Base-by-base conservation (phyloP, 345 rosid genomes). In the Camelina laxa region DNA sequence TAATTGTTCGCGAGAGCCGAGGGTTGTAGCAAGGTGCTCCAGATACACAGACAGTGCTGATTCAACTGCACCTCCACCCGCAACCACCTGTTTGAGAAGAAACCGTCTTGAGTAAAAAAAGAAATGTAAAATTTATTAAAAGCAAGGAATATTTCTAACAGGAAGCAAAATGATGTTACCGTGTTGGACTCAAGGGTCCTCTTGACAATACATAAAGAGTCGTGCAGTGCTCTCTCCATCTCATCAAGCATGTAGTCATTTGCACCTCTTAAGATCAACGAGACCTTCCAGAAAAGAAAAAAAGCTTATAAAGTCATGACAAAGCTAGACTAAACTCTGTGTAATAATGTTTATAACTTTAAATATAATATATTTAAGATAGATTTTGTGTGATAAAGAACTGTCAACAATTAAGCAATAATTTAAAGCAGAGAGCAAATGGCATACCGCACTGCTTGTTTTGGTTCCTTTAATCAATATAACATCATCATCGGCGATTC, bases 1-100 rank as follows among this genome's bases (percentile, higher is more conserved):
- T 79, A 92, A 80, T 78, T 95, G 98, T 84, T 92, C 97, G 7
- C 96, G 89, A 20, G 98, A 95, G 65, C 98, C 97, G 50, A 92
- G 80, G 59, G 97, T 95, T 49, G 94, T 90, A 22, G 97, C 99
- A 45, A 92, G 96, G 77, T 88, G 89, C 80, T 95, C 97, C 87
- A 95, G 70, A 75, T 92, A 89, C 35, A 95, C 97, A 54, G 98
- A 88, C 60, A 92, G 80, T 42, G 99, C 96, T 68, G 97, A 77
- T 75, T 95, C 98, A 67, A 95, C 98, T 2, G 99, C 99, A 67
- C 98, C 99, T 75, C 99, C 99, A 67, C 98, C 99, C 1, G 98
- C 99, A 42, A 95, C 99, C 54, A 92, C 98, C 99, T 92, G 72
- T 82, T 24, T 31, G 56, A 68, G 67, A 60, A 15, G 67, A 59